Evolutionary conservation across 768 basidiomycete genomes (phyloP), one percentile per base, ranked within the genome.

Genomic region (Collybia nuda): DNA sequence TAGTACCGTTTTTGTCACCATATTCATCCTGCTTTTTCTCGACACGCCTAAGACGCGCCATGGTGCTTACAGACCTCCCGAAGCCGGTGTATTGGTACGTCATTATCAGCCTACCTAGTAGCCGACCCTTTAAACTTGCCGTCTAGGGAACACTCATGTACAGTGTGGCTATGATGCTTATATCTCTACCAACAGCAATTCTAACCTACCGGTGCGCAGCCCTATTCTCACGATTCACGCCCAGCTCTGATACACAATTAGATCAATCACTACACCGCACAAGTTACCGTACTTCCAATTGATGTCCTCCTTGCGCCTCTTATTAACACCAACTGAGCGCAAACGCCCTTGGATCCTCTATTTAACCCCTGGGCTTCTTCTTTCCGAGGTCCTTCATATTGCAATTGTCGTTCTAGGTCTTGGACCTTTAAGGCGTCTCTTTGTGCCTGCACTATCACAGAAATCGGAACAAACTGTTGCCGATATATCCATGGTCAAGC

Each of bases 201-300:
- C 66, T 94, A 43, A 87, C 89, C 1, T 88, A 89, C 63, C 76
- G 90, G 90, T 89, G 65, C 40, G 80, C 54, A 45, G 7, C 35
- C 8, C 38, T 51, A 40, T 19, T 15, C 52, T 9, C 35, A 26
- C 26, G 19, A 21, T 19, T 38, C 47, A 47, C 21, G 50, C 47
- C 44, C 52, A 17, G n/a, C 39, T 50, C 42, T 14, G 40, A 21
- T 51, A 36, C 46, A 22, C 47, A 18, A 22, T 42, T 32, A 93
- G 91, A 37, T 79, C 92, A 2, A 87, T 93, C 54, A 91, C 88
- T 1, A 93, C 92, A 1, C 91, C 91, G 0, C 82, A 88, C 66
- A 84, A 78, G 62, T 72, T 94, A 28, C 78, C 85, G 2, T 90
- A 80, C 60, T 76, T 86, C 59, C 70, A 77, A 28, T 71, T 77